These are phyloP conservation scores for Amanita thiersii DNA, from an alignment of 768 basidiomycete species.

Conservation along the genomic window DNA sequence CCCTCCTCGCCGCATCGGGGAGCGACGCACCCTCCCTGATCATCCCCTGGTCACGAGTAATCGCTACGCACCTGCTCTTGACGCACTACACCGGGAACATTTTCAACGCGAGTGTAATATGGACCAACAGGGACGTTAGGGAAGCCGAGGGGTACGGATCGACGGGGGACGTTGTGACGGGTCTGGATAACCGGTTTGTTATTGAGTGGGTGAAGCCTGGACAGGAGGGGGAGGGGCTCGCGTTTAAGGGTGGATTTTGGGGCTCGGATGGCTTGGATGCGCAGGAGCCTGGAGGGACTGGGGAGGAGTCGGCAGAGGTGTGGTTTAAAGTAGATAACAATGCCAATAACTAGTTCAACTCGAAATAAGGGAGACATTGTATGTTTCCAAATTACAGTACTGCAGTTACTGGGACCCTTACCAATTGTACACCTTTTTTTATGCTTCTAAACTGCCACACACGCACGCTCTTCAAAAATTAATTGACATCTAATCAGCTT, in stretches of 20 bases:
- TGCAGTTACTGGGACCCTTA: too few species aligned
- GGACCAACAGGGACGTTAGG: slow-evolving; percentile 25
- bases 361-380: too few species aligned
- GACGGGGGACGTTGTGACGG: slow-evolving; percentile 26
- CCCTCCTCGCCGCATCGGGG: slow-evolving; percentile 20
- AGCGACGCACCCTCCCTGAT: slow-evolving; percentile 9
- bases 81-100: slow-evolving; percentile 27
- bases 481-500: too few species aligned
- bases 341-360: too few species aligned
- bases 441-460: too few species aligned
- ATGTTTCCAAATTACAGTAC: too few species aligned
- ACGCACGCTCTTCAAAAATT: too few species aligned
- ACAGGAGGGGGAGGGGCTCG: slow-evolving; percentile 25
- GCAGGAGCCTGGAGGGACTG: slow-evolving; percentile 19
- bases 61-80: slow-evolving; percentile 27
- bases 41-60: slow-evolving; percentile 28
- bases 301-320: slow-evolving; percentile 27
- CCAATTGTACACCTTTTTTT: too few species aligned
- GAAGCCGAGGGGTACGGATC: slow-evolving; percentile 19
- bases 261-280: slow-evolving; percentile 28
- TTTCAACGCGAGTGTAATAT: slow-evolving; percentile 30
- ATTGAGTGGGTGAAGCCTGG: slow-evolving; percentile 28
- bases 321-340: slow-evolving; percentile 26
- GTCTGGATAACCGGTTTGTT: slow-evolving; percentile 26
- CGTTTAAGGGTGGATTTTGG: slow-evolving; percentile 33